Evolutionary conservation across 345 rosid genomes (phyloP), one percentile per base, ranked within the genome.

Genomic region (Bruguiera sexangula): DNA sequence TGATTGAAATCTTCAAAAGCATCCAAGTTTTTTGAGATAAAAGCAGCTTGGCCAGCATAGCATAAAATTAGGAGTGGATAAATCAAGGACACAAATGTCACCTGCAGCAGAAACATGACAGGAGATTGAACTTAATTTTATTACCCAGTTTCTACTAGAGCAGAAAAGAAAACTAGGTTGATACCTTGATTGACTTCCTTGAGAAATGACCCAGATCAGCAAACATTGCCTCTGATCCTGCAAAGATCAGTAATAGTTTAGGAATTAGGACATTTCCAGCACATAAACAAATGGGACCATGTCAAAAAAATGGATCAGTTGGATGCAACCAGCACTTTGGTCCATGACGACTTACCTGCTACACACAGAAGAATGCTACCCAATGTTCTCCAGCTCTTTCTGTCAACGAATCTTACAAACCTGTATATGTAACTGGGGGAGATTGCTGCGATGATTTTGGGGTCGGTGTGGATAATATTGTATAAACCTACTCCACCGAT

Each of bases 201-300:
- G 93, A 85, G 74, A 88, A 85, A 76, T 85, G 93, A 37, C 93
- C 93, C 6, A 88, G 67, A 77, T 88, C 82, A 2, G 88, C 87
- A 69, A 84, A 88, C 87, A 85, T 88, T 66, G 90, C 83, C 75
- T 88, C 93, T 24, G 90, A 79, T 63, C 92, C 92, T 87, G 88
- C 46, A 54, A 37, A 8, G 43, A 37, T 7, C 43, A 37, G 2
- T 1, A 8, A 9, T 37, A 22, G 6, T 43, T 0, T 4, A 58
- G 3, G 21, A 54, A 54, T 20, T 11, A 20, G 27, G 27, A 54
- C 1, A 24, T 54, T 54, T 54, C 58, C 9, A 24, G 8, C 8
- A 20, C 8, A 37, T 54, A 20, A 54, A 19, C n/a, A 46, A 26
- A 30, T 54, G 30, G 3, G 6, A 22, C 5, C n/a, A 9, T 21